Evolutionary conservation across 768 basidiomycete species (phyloP).

Genomic region (Naganishia vaughanmartiniae): DNA sequence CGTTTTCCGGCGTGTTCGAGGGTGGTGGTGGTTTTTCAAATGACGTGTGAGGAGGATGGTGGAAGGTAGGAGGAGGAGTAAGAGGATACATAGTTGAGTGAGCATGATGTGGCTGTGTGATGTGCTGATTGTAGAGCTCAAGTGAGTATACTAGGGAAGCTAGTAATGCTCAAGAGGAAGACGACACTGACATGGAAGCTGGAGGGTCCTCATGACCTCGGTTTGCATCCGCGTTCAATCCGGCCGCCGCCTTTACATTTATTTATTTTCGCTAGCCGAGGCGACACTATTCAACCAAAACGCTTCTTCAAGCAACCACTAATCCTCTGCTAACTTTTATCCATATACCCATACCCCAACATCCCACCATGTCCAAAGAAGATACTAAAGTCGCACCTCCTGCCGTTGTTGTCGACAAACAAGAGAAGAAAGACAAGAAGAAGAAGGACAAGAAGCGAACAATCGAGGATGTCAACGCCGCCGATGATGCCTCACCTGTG

Average conservation of each 20-base stretch:
- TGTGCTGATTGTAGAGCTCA: background rate
- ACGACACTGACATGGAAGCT: background rate
- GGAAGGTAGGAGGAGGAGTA: conserved; percentile 6
- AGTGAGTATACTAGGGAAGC: no score
- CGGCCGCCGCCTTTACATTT: background rate
- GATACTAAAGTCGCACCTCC: background rate
- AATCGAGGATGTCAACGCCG: conserved; percentile 28
- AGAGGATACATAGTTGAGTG: conserved; percentile 17
- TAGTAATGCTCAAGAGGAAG: no score
- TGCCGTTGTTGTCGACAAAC: conserved; percentile 9
- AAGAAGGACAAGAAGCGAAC: conserved; percentile 27
- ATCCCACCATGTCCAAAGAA: conserved; percentile 9
- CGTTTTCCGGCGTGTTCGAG: conserved; percentile 52
- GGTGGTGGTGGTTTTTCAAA: conserved; percentile 5
- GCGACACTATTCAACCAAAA: background rate
- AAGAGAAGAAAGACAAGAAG: conserved; percentile 13
- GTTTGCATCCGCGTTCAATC: no score
- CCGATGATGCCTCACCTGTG: conserved; percentile 7
- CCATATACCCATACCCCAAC: background rate
- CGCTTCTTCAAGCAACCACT: background rate
- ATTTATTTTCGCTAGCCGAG: conserved; percentile 8
- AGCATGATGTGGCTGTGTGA: background rate
- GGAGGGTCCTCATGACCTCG: no score
- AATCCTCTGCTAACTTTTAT: background rate
- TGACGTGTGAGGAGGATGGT: conserved; percentile 8